Conservation (phyloP, 352 stramenopile species). For the Elongisporangium undulatum region DNA sequence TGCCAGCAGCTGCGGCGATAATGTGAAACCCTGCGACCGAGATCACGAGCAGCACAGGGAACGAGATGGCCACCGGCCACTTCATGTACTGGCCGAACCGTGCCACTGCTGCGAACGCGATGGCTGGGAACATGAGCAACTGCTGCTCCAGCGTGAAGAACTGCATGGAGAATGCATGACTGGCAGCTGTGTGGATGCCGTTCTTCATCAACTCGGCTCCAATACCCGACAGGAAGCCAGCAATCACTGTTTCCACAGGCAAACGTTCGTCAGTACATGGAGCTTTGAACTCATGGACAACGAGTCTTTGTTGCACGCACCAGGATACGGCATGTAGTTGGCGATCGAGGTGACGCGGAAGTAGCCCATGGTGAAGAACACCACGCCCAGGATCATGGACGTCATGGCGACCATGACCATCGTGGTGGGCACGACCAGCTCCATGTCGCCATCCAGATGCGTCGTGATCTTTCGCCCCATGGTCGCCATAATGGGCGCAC, state of each 20-base stretch:
- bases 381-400: constrained; percentile 50
- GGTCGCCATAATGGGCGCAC: constrained; percentile 62
- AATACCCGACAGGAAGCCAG: constrained; percentile 76
- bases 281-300: neutral
- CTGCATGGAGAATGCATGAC: constrained; percentile 35
- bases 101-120: constrained; percentile 54
- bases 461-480: constrained; percentile 70
- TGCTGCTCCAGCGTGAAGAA: constrained; percentile 64
- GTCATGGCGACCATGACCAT: constrained; percentile 71
- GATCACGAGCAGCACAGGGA: constrained; percentile 55
- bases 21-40: constrained; percentile 64
- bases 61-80: constrained; percentile 64
- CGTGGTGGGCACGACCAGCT: constrained; percentile 58
- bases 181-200: constrained; percentile 73
- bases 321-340: constrained; percentile 83
- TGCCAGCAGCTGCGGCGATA: constrained; percentile 17
- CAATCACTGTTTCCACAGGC: constrained; percentile 40
- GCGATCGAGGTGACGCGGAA: constrained; percentile 72
- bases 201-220: constrained; percentile 75
- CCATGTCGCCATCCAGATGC: constrained; percentile 53
- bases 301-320: constrained; percentile 5
- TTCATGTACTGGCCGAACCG: constrained; percentile 55
- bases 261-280: neutral
- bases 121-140: constrained; percentile 43
- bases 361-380: constrained; percentile 68